Evolutionary conservation across 257 asterid species (phyloP).

Genomic region (Jacaranda copaia): DNA sequence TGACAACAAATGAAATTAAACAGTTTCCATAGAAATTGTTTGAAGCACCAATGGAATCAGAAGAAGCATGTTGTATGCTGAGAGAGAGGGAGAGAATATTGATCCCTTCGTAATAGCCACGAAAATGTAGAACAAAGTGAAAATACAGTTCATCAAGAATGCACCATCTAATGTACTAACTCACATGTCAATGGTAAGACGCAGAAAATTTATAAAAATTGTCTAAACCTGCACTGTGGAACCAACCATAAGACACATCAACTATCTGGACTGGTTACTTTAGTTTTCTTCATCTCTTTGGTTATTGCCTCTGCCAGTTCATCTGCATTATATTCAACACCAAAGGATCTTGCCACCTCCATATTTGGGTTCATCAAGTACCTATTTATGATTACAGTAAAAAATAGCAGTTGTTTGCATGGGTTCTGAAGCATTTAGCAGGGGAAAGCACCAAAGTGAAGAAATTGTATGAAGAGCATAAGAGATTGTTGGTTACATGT

Average conservation of each 20-base stretch:
- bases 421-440: not conserved
- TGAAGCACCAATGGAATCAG: no score
- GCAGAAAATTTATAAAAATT: conserved; percentile 11
- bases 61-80: no score
- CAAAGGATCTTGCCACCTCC: conserved; percentile 83
- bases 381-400: conserved; percentile 51
- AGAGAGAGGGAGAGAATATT: no score
- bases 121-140: not conserved
- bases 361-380: conserved; percentile 82
- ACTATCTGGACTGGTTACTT: conserved; percentile 15
- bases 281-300: conserved; percentile 62
- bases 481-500: conserved; percentile 59
- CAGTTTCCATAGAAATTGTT: no score
- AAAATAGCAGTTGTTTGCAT: not conserved
- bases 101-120: not conserved
- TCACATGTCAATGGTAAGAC: not conserved
- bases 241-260: conserved; percentile 23
- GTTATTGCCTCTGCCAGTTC: conserved; percentile 68
- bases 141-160: not conserved
- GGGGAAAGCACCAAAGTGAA: not conserved
- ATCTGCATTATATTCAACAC: conserved; percentile 75
- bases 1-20: no score
- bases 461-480: not conserved
- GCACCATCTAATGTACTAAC: not conserved
- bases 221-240: conserved; percentile 12